These are phyloP conservation scores for Cadophora luteo-olivacea DNA, from an alignment of 2,329 filamentous ascomycete species.

Conservation along the genomic window DNA sequence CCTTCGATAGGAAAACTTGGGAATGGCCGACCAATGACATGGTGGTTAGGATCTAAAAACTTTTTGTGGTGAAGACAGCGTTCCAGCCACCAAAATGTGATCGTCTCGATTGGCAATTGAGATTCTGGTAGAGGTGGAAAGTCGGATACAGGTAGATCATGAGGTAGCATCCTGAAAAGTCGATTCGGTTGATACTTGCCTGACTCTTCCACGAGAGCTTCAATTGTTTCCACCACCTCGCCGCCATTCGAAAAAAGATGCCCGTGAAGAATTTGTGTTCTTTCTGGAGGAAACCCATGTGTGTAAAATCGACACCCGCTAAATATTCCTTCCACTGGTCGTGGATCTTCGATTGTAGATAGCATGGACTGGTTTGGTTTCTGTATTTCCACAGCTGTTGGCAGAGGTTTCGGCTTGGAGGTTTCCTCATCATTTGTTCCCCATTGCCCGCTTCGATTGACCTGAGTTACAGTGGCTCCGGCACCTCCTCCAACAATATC, in stretches of 20 bases:
- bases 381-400: background rate
- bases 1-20: slow-evolving; percentile 71
- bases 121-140: slow-evolving; percentile 44
- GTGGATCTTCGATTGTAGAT: slow-evolving; percentile 28
- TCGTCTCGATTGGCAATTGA: slow-evolving; percentile 52
- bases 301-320: slow-evolving; percentile 49
- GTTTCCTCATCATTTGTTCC: slow-evolving; percentile 30
- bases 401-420: background rate
- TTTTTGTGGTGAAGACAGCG: slow-evolving; percentile 80
- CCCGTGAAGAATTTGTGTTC: slow-evolving; percentile 46
- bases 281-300: slow-evolving; percentile 51
- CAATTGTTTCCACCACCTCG: slow-evolving; percentile 36
- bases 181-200: slow-evolving; percentile 22
- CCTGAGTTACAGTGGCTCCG: slow-evolving; percentile 42
- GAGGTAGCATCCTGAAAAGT: slow-evolving; percentile 52
- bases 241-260: slow-evolving; percentile 47
- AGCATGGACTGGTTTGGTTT: slow-evolving; percentile 10
- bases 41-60: slow-evolving; percentile 70
- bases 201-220: slow-evolving; percentile 27
- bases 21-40: slow-evolving; percentile 81
- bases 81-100: slow-evolving; percentile 96
- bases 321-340: slow-evolving; percentile 48
- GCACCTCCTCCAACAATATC: slow-evolving; percentile 74
- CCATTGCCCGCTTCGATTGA: slow-evolving; percentile 41
- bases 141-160: slow-evolving; percentile 45